Evolutionary conservation across 805 yeast species (phyloP), one percentile per base, ranked within the genome.

Genomic region (Myxozyma neotropica): DNA sequence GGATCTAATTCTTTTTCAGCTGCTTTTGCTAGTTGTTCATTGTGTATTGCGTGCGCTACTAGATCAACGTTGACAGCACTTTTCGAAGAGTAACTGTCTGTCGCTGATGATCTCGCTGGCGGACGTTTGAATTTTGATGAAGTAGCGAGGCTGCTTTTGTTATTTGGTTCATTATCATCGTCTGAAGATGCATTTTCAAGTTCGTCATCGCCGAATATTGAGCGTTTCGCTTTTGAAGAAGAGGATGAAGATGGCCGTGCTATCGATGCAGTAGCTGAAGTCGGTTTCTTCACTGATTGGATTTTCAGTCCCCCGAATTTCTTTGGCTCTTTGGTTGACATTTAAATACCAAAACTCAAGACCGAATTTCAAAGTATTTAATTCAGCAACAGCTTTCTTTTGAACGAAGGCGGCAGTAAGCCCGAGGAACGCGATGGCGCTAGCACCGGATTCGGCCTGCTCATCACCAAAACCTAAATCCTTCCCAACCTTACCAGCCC

Each of bases 41-140:
- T 56, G 10, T 55, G 53, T 31, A 33, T 42, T 15, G 42, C n/a
- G 5, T 57, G 57, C 31, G 61, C 65, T 7, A 51, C 40, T 17
- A 62, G 26, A 6, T 61, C 63, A 6, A 58, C 13, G 39, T 61
- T 62, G 17, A 57, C 46, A 6, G 44, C 45, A 1, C 2, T 10
- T 19, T 13, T n/a, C n/a, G 29, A 29, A n/a, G 21, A 6, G 7
- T 23, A n/a, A 13, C 39, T 44, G 21, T 8, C 17, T 23, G 35
- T n/a, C n/a, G n/a, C n/a, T n/a, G n/a, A n/a, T n/a, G n/a, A n/a
- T n/a, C n/a, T n/a, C n/a, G n/a, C n/a, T n/a, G n/a, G n/a, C n/a
- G n/a, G n/a, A n/a, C n/a, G n/a, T n/a, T n/a, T n/a, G n/a, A n/a
- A n/a, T n/a, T n/a, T n/a, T n/a, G n/a, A n/a, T n/a, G n/a, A n/a